phyloP scores from a whole-genome alignment of 2,329 filamentous ascomycete genomes.

The Scedosporium dehoogii region DNA sequence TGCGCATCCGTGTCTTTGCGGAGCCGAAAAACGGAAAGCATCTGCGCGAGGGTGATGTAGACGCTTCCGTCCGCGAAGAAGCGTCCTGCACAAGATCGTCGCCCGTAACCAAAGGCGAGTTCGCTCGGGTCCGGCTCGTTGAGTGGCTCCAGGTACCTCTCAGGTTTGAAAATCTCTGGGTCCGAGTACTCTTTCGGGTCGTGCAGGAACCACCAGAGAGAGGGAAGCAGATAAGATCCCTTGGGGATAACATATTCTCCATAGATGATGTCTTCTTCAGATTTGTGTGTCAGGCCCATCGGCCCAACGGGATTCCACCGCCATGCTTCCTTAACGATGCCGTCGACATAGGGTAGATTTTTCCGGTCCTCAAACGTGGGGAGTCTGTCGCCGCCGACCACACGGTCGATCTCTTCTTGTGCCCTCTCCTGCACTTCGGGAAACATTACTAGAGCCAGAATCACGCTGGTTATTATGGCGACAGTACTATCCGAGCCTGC shows the following conservation, averaged over 20 bases:
- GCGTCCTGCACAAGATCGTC: slow-evolving; percentile 23
- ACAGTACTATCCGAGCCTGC: slow-evolving; percentile 10
- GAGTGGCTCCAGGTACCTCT: slow-evolving; percentile 19
- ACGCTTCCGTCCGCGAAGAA: slow-evolving; percentile 20
- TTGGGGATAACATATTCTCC: slow-evolving; percentile 32
- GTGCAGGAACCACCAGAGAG: slow-evolving; percentile 29
- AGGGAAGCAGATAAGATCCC: slow-evolving; percentile 15
- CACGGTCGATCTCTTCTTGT: slow-evolving; percentile 27
- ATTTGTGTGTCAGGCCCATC: slow-evolving; percentile 25
- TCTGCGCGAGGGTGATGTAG: slow-evolving; percentile 26
- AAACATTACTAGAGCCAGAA: slow-evolving; percentile 9
- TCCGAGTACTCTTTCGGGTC: slow-evolving; percentile 55
- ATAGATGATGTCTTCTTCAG: slow-evolving; percentile 23
- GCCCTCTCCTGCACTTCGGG: slow-evolving; percentile 21
- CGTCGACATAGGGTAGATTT: slow-evolving; percentile 30
- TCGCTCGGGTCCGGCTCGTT: slow-evolving; percentile 18
- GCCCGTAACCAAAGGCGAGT: slow-evolving; percentile 24
- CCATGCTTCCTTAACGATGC: slow-evolving; percentile 21
- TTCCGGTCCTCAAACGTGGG: slow-evolving; percentile 27
- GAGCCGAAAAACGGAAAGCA: slow-evolving; percentile 35
- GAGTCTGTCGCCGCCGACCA: slow-evolving; percentile 27
- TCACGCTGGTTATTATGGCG: slow-evolving; percentile 11
- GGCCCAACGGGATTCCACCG: slow-evolving; percentile 23
- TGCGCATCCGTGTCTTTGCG: slow-evolving; percentile 9
- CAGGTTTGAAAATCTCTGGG: slow-evolving; percentile 22